These are phyloP conservation scores for Penicillium occitanis DNA, from an alignment of 2,329 filamentous ascomycete genomes.

Conservation along the genomic window DNA sequence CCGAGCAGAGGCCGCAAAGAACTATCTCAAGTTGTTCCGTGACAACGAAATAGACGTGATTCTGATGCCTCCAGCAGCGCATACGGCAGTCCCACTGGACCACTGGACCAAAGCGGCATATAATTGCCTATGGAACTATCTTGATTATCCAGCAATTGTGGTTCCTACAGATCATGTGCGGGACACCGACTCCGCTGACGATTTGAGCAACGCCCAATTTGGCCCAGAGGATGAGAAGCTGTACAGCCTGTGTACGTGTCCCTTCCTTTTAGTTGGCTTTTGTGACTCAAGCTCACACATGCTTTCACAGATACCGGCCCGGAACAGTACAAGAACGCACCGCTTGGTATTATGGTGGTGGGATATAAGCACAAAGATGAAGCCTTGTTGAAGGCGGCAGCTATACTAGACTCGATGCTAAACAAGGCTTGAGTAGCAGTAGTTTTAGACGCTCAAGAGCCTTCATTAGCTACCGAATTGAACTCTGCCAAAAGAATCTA, in stretches of 20 bases:
- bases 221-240: constrained; percentile 12
- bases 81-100: constrained; percentile 54
- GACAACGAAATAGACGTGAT: constrained; percentile 44
- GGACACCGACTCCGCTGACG: constrained; percentile 5
- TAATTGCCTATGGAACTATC: constrained; percentile 16
- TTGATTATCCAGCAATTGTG: constrained; percentile 15
- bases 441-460: background rate
- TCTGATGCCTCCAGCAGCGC: constrained; percentile 50
- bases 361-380: constrained; percentile 17
- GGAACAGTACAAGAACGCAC: constrained; percentile 10
- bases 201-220: constrained; percentile 16
- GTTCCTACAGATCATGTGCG: constrained; percentile 17
- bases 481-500: constrained; percentile 10
- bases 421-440: background rate
- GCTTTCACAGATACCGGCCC: constrained; percentile 6
- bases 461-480: constrained; percentile 2
- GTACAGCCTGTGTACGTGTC: constrained; percentile 7
- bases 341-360: constrained; percentile 8
- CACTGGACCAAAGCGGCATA: constrained; percentile 6
- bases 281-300: background rate
- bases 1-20: constrained; percentile 30
- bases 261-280: background rate
- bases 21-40: constrained; percentile 8
- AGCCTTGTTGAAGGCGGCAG: background rate
- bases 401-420: constrained; percentile 7